These are phyloP conservation scores for Pelomyxa schiedti DNA, from an alignment of 78 protist species.

Conservation along the genomic window DNA sequence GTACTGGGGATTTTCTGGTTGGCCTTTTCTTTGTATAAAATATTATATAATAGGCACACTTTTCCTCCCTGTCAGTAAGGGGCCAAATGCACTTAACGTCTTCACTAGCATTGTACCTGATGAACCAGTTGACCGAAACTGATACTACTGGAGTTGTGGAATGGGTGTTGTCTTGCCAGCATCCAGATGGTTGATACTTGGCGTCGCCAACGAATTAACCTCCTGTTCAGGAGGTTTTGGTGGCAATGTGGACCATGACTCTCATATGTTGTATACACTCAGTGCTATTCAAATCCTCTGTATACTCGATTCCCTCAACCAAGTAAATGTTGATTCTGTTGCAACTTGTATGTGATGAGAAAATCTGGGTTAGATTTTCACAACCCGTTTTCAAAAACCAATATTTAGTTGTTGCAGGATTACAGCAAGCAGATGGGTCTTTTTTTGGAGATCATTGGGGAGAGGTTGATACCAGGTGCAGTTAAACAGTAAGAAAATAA, in stretches of 20 bases:
- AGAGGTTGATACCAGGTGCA: slow-evolving; percentile 93
- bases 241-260: slow-evolving; percentile 85
- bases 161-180: slow-evolving; percentile 65
- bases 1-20: slow-evolving; percentile 79
- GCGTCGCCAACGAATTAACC: background rate
- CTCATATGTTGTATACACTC: slow-evolving; percentile 92
- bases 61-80: no score
- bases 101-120: slow-evolving; percentile 60
- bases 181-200: slow-evolving; percentile 25
- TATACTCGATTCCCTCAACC: slow-evolving; percentile 49
- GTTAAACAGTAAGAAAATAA: background rate
- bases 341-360: slow-evolving; percentile 14
- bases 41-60: background rate
- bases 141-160: slow-evolving; percentile 36
- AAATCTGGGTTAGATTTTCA: background rate
- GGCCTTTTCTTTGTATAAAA: background rate
- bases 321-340: slow-evolving; percentile 32
- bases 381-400: background rate
- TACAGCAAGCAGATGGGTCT: slow-evolving; percentile 92
- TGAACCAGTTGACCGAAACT: slow-evolving; percentile 33
- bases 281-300: slow-evolving; percentile 88
- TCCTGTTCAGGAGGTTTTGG: slow-evolving; percentile 78
- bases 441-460: slow-evolving; percentile 96
- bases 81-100: background rate
- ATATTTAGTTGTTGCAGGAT: slow-evolving; percentile 36